Conservation (phyloP, 2,329 filamentous ascomycete species). For the Chaetomium globosum region DNA sequence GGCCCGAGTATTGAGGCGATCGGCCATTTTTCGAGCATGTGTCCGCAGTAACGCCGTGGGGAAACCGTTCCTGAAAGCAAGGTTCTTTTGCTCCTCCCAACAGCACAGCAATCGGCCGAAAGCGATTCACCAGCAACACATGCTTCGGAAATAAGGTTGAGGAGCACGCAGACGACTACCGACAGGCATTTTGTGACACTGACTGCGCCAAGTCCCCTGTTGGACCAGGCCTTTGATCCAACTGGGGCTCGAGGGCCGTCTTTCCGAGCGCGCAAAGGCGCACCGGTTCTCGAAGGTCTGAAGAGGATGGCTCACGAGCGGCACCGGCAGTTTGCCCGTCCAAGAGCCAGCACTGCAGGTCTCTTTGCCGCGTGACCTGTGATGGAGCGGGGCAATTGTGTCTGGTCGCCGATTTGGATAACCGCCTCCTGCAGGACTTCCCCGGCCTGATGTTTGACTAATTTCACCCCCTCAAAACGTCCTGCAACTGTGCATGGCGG, state of each 20-base stretch:
- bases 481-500: background rate
- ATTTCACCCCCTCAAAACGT: slow-evolving; percentile 1
- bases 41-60: slow-evolving; percentile 19
- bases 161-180: background rate
- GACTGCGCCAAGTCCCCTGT: slow-evolving; percentile 11
- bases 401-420: background rate
- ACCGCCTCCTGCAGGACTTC: slow-evolving; percentile 14
- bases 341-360: slow-evolving; percentile 2
- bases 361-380: background rate
- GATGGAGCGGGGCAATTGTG: background rate
- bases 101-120: background rate
- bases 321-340: slow-evolving; percentile 10
- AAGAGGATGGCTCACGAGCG: background rate
- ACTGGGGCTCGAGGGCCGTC: slow-evolving; percentile 24
- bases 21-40: slow-evolving; percentile 19
- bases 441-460: background rate
- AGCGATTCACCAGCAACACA: background rate
- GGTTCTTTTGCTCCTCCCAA: background rate
- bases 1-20: slow-evolving; percentile 18
- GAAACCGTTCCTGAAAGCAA: background rate
- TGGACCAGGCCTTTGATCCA: slow-evolving; percentile 16
- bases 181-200: background rate
- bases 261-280: slow-evolving; percentile 10
- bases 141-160: background rate
- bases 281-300: background rate